A percentile compares a stretch with the other conserved stretches of the same genome.
Conservation (phyloP, 176 grass and related monocot species). For the Ensete ventricosum region DNA sequence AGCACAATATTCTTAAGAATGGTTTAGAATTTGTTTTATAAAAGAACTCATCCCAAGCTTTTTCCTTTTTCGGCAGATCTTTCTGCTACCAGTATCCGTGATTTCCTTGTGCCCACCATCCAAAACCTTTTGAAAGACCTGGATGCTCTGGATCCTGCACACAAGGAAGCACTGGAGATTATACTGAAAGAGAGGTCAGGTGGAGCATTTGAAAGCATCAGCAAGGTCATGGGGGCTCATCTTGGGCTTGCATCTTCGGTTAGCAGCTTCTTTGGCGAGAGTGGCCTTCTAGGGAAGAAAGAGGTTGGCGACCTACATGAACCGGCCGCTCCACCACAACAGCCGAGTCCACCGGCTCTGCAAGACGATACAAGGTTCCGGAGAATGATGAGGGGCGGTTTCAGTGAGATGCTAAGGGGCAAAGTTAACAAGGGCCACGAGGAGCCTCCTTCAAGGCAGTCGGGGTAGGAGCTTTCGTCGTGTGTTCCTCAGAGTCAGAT, state of each 20-base stretch:
- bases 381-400: conserved; percentile 76
- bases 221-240: conserved; percentile 85
- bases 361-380: conserved; percentile 67
- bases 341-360: conserved; percentile 23
- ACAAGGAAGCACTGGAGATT: conserved; percentile 92
- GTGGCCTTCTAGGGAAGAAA: conserved; percentile 66
- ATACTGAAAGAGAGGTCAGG: conserved; percentile 70
- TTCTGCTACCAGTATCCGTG: conserved; percentile 51
- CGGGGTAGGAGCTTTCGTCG: neutral
- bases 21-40: neutral
- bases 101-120: conserved; percentile 77
- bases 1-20: too few species aligned
- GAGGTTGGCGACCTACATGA: conserved; percentile 37
- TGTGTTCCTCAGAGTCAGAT: too few species aligned
- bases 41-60: neutral
- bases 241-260: conserved; percentile 78
- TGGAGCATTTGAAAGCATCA: conserved; percentile 64
- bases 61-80: conserved; percentile 32
- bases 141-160: conserved; percentile 82
- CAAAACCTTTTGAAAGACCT: conserved; percentile 77
- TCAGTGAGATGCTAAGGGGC: conserved; percentile 74
- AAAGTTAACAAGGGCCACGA: conserved; percentile 48
- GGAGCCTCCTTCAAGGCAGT: conserved; percentile 27
- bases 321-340: neutral
- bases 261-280: conserved; percentile 80